These are phyloP conservation scores for Tolypocladium cylindrosporum DNA, from an alignment of 2,329 filamentous ascomycete genomes.

Conservation along the genomic window DNA sequence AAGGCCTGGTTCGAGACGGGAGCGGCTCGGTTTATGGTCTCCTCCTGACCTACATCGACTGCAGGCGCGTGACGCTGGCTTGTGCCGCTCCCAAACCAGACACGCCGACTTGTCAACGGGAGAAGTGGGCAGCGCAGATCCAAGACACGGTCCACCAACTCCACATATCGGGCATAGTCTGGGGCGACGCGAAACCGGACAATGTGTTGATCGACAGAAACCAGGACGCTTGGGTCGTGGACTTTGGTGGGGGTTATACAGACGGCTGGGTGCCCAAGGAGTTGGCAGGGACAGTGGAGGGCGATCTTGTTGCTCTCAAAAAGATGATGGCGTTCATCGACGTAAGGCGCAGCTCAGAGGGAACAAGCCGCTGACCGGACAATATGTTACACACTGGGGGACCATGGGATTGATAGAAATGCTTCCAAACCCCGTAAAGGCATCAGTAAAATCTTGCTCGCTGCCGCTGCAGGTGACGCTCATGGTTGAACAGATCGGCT, in stretches of 20 bases:
- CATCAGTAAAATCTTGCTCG: too few species aligned
- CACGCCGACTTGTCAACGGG: background rate
- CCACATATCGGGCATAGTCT: constrained; percentile 5
- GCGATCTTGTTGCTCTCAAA: constrained; percentile 4
- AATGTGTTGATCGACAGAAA: constrained; percentile 18
- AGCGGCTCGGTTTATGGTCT: constrained; percentile 2
- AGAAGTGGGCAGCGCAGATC: constrained; percentile 7
- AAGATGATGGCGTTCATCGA: constrained; percentile 3
- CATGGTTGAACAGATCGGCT: too few species aligned
- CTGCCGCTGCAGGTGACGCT: too few species aligned
- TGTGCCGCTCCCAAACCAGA: background rate
- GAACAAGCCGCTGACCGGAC: too few species aligned
- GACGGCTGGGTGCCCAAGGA: constrained; percentile 4
- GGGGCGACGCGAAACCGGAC: constrained; percentile 12
- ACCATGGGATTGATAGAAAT: too few species aligned
- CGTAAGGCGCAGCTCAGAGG: background rate
- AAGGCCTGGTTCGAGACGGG: constrained; percentile 4
- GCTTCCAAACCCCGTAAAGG: too few species aligned
- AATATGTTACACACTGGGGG: too few species aligned
- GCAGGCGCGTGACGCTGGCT: background rate
- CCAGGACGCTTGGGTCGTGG: constrained; percentile 16
- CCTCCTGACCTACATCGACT: constrained; percentile 7
- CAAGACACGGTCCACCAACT: constrained; percentile 7
- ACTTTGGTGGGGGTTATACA: constrained; percentile 15
- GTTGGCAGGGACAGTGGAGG: constrained; percentile 3